Conservation (phyloP, 2,329 filamentous ascomycete genomes). For the Kalaharituber pfeilii region DNA sequence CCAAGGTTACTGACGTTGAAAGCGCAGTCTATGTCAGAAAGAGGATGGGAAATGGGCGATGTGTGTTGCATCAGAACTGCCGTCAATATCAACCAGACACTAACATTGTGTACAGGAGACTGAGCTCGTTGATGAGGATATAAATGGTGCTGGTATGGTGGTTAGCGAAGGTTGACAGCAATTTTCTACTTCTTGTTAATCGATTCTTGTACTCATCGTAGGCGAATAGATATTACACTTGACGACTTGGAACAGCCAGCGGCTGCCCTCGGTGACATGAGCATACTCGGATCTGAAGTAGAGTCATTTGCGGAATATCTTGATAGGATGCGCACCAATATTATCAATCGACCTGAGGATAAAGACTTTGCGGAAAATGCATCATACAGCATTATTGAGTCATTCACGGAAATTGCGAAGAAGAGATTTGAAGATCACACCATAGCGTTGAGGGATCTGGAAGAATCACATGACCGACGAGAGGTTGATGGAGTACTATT, state of each 20-base stretch:
- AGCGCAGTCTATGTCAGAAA: background rate
- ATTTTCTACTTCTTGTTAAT: background rate
- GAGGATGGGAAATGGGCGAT: background rate
- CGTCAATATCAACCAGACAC: background rate
- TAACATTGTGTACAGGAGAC: slow-evolving; percentile 7
- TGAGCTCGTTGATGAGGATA: slow-evolving; percentile 14
- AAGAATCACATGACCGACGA: slow-evolving; percentile 5
- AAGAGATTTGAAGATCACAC: background rate
- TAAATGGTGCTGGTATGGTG: slow-evolving; percentile 10
- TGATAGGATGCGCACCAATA: slow-evolving; percentile 1
- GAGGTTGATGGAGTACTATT: slow-evolving; percentile 22
- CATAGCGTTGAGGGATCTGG: background rate
- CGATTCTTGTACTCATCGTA: background rate
- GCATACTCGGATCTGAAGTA: slow-evolving; percentile 10
- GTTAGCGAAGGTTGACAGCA: slow-evolving; percentile 4
- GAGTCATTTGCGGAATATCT: slow-evolving; percentile 16
- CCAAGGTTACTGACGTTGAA: background rate
- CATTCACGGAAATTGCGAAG: slow-evolving; percentile 3
- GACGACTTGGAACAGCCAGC: slow-evolving; percentile 12
- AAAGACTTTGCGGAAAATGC: background rate
- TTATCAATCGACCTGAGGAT: slow-evolving; percentile 9
- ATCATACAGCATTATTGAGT: slow-evolving; percentile 10
- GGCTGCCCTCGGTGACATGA: slow-evolving; percentile 2
- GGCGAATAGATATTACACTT: slow-evolving; percentile 6
- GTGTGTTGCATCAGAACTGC: background rate